These are phyloP conservation scores for Malassezia sympodialis DNA, from an alignment of 1,284 basidiomycete species.

Conservation along the genomic window DNA sequence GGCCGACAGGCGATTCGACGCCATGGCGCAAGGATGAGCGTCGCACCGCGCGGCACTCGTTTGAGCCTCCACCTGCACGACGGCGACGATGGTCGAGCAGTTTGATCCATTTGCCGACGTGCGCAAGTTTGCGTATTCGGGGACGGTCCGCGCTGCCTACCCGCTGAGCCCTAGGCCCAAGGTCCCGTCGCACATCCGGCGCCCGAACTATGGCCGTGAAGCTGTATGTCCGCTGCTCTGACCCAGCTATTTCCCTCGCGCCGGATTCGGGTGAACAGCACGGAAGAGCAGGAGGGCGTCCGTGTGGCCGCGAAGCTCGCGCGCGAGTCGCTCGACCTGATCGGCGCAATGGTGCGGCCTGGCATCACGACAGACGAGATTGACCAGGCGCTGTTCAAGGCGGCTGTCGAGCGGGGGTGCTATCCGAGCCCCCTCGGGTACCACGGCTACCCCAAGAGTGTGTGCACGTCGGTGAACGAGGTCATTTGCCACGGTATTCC, in stretches of 20 bases:
- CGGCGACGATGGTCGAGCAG: neutral
- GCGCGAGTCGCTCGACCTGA: slow-evolving; percentile 81
- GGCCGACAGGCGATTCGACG: slow-evolving; percentile 2
- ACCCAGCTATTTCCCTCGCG: slow-evolving; percentile 35
- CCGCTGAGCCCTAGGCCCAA: slow-evolving; percentile 38
- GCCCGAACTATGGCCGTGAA: slow-evolving; percentile 47
- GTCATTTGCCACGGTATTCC: slow-evolving; percentile 77
- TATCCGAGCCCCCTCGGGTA: slow-evolving; percentile 95
- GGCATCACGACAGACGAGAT: slow-evolving; percentile 86
- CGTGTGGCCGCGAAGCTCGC: slow-evolving; percentile 54
- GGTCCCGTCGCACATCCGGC: slow-evolving; percentile 37
- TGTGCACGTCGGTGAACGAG: slow-evolving; percentile 91
- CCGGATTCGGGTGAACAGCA: slow-evolving; percentile 38
- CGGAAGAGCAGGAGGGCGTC: slow-evolving; percentile 38
- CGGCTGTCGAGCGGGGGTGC: slow-evolving; percentile 75
- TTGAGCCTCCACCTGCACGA: neutral
- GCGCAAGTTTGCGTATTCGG: slow-evolving; percentile 37
- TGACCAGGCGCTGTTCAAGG: slow-evolving; percentile 89
- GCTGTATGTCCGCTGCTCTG: slow-evolving; percentile 26
- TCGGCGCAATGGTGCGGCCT: slow-evolving; percentile 70
- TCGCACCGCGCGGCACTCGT: neutral
- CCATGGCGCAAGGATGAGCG: neutral
- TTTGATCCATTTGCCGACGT: slow-evolving; percentile 35
- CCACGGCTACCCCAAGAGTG: slow-evolving; percentile 81
- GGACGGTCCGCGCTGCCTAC: slow-evolving; percentile 34